phyloP scores from a whole-genome alignment of 78 protist species.

The Dictyostelium discoideum region DNA sequence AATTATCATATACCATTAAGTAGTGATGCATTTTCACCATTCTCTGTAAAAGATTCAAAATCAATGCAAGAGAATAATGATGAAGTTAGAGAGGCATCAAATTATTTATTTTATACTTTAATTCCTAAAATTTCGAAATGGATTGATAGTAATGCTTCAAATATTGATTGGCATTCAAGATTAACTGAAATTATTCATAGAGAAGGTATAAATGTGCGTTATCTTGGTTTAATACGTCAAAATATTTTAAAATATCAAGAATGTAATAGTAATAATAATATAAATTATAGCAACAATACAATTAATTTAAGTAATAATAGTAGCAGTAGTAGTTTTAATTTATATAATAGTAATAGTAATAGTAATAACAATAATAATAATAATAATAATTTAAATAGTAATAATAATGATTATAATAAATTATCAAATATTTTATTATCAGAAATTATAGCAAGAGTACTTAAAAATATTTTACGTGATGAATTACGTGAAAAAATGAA shows the following conservation, averaged over 20 bases:
- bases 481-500: conserved; percentile 73
- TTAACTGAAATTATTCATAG: conserved; percentile 80
- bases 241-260: not conserved
- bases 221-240: conserved; percentile 62
- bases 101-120: conserved; percentile 10
- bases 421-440: conserved; percentile 24
- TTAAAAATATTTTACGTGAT: conserved; percentile 59
- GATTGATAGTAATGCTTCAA: conserved; percentile 38
- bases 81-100: conserved; percentile 47
- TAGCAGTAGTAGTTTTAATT: too few species aligned
- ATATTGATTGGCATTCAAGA: conserved; percentile 33
- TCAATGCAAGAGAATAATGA: conserved; percentile 5
- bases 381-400: too few species aligned
- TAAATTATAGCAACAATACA: too few species aligned
- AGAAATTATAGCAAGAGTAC: conserved; percentile 66
- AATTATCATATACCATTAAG: conserved; percentile 58
- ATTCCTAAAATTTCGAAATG: conserved; percentile 44
- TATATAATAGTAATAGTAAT: too few species aligned
- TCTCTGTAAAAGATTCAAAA: conserved; percentile 19
- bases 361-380: not conserved
- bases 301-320: too few species aligned
- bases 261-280: not conserved
- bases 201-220: conserved; percentile 79
- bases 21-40: conserved; percentile 81
- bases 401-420: not conserved